Percentiles rank a stretch among this genome's conserved stretches.
phyloP scores from a whole-genome alignment of 257 asterid species.

The Primulina tabacum region DNA sequence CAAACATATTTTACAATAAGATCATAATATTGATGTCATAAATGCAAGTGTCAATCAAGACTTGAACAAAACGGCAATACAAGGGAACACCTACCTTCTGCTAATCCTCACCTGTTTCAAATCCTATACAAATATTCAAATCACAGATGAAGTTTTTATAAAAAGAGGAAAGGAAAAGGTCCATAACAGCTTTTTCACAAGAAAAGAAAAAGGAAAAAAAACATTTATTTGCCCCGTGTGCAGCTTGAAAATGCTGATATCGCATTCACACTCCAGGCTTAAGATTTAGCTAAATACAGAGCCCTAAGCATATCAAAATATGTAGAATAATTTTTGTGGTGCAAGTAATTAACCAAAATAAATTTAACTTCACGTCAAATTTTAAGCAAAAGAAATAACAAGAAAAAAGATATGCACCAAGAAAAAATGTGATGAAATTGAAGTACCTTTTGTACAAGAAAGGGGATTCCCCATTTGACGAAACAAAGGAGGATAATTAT shows the following conservation, averaged over 20 bases:
- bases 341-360: background rate
- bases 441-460: slow-evolving; percentile 65
- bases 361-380: background rate
- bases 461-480: slow-evolving; percentile 72
- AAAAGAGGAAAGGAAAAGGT: background rate
- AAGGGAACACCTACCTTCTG: background rate
- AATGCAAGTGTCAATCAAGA: background rate
- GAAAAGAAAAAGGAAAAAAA: background rate
- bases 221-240: background rate
- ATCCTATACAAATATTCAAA: background rate
- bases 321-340: background rate
- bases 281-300: background rate
- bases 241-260: slow-evolving; percentile 1
- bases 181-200: background rate
- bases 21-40: background rate
- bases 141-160: background rate
- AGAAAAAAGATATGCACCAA: slow-evolving; percentile 1
- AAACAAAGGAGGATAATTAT: slow-evolving; percentile 35
- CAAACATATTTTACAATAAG: background rate
- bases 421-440: slow-evolving; percentile 3
- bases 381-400: slow-evolving; percentile 15
- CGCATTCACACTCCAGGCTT: background rate
- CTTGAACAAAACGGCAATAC: slow-evolving; percentile 3
- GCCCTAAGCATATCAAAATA: slow-evolving; percentile 1
- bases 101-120: background rate